These are phyloP conservation scores for Phialemoniopsis sp. DNA, from an alignment of 2,329 filamentous ascomycete genomes.

Conservation along the genomic window DNA sequence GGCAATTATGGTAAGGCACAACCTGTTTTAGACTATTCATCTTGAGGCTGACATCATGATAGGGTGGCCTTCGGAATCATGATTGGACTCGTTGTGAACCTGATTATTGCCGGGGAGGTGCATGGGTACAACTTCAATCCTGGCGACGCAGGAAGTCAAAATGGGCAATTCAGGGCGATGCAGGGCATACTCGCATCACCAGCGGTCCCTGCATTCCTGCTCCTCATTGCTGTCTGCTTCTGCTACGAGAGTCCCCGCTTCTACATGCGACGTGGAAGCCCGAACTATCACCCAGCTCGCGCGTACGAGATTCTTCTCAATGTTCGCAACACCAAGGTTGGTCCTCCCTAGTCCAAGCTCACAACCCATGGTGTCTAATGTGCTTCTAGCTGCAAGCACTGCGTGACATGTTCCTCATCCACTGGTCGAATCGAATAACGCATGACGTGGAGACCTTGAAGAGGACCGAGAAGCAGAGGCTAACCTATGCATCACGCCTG, in stretches of 20 bases:
- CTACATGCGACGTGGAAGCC: constrained; percentile 28
- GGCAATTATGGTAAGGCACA: constrained; percentile 34
- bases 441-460: background rate
- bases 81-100: constrained; percentile 27
- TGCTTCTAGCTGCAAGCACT: constrained; percentile 29
- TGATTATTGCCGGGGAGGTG: constrained; percentile 23
- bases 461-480: constrained; percentile 1
- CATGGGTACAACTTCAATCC: too few species aligned
- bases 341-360: background rate
- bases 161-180: too few species aligned
- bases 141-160: too few species aligned
- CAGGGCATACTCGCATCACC: constrained; percentile 26
- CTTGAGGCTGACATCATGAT: background rate
- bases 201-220: constrained; percentile 24
- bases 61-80: constrained; percentile 31
- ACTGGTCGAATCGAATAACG: constrained; percentile 16
- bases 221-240: constrained; percentile 26
- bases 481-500: constrained; percentile 5
- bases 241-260: constrained; percentile 35
- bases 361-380: background rate
- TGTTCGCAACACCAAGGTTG: constrained; percentile 30
- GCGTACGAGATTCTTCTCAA: constrained; percentile 25
- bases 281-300: constrained; percentile 24
- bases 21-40: background rate
- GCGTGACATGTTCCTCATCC: constrained; percentile 33